These are phyloP conservation scores for Cyberlindnera maritima DNA, from an alignment of 805 yeast species.

Conservation along the genomic window DNA sequence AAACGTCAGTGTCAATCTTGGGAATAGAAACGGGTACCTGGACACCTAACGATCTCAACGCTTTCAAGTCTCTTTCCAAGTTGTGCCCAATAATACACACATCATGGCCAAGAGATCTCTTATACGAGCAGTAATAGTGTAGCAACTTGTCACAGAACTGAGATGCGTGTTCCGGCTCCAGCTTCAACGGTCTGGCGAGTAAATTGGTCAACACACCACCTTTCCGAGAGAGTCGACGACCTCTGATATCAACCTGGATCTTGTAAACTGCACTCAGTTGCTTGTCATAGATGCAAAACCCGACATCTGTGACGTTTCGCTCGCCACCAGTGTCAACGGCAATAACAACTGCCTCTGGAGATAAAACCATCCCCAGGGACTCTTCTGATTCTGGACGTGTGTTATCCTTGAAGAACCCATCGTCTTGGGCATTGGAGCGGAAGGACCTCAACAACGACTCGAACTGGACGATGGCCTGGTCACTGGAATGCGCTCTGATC, in stretches of 20 bases:
- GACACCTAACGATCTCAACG: conserved; percentile 3
- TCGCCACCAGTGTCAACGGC: conserved; percentile 18
- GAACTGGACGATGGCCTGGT: neutral
- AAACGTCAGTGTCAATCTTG: conserved; percentile 11
- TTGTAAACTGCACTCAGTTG: conserved; percentile 8
- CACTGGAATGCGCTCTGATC: too few species aligned
- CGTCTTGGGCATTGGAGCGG: conserved; percentile 6
- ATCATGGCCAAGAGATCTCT: neutral
- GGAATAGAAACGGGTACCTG: neutral
- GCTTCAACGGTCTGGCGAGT: conserved; percentile 6
- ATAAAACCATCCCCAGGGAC: conserved; percentile 1
- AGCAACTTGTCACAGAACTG: conserved; percentile 1
- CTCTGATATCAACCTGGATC: conserved; percentile 16
- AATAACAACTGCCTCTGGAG: conserved; percentile 9
- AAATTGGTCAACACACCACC: conserved; percentile 2
- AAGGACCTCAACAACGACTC: conserved; percentile 1
- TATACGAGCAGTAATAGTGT: conserved; percentile 1
- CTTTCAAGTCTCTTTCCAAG: conserved; percentile 13
- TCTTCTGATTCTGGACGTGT: neutral
- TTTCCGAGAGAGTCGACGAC: conserved; percentile 4
- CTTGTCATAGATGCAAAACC: conserved; percentile 16
- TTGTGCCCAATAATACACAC: conserved; percentile 17
- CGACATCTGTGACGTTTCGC: conserved; percentile 7
- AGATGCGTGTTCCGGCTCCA: neutral
- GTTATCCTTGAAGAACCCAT: conserved; percentile 2